These are phyloP conservation scores for Neonectria faginata DNA, from an alignment of 2,329 filamentous ascomycete species.

Conservation along the genomic window DNA sequence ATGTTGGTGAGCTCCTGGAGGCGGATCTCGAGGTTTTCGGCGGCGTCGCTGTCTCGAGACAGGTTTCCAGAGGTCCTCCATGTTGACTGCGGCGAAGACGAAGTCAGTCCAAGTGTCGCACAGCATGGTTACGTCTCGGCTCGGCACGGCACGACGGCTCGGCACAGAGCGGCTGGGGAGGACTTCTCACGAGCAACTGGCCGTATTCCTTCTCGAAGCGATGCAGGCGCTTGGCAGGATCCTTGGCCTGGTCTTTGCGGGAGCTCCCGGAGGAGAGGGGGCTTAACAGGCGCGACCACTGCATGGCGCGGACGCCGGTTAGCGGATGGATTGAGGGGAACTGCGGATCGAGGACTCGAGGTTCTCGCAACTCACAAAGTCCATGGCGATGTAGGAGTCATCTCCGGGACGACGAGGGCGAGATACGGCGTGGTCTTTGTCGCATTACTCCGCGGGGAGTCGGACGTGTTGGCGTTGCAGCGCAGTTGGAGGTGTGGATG, in stretches of 20 bases:
- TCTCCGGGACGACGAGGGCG: slow-evolving; percentile 50
- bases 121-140: background rate
- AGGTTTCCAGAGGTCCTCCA: slow-evolving; percentile 73
- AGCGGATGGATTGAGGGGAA: slow-evolving; percentile 26
- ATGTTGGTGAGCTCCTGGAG: slow-evolving; percentile 76
- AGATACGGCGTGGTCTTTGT: slow-evolving; percentile 32
- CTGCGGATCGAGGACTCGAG: slow-evolving; percentile 1
- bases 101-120: slow-evolving; percentile 19
- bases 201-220: slow-evolving; percentile 76
- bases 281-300: slow-evolving; percentile 77
- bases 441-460: slow-evolving; percentile 35
- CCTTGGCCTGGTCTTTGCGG: slow-evolving; percentile 70
- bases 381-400: slow-evolving; percentile 64
- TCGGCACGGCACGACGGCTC: background rate
- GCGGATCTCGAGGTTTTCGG: slow-evolving; percentile 71
- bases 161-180: background rate
- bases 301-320: slow-evolving; percentile 27
- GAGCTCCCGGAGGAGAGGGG: slow-evolving; percentile 67
- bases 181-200: slow-evolving; percentile 65
- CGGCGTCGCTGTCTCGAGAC: slow-evolving; percentile 69
- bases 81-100: slow-evolving; percentile 54
- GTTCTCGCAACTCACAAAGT: slow-evolving; percentile 62
- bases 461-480: slow-evolving; percentile 39
- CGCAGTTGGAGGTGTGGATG: slow-evolving; percentile 14
- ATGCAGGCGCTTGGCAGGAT: slow-evolving; percentile 72